Evolutionary conservation across 73 alveolate genomes (phyloP).

Genomic region (Tetrahymena elliotti): DNA sequence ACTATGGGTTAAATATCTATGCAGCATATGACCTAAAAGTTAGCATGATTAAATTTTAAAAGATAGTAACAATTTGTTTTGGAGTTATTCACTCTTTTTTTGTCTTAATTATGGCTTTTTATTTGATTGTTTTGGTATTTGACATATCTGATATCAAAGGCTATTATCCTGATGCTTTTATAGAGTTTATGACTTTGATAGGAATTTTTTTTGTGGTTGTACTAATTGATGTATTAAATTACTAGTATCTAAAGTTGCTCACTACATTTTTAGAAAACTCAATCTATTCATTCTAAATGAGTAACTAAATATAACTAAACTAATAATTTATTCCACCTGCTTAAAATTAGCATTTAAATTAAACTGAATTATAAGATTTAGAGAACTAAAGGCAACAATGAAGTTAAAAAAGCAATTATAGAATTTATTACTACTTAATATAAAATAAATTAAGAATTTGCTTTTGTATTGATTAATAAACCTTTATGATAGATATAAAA

Average conservation of each 20-base stretch:
- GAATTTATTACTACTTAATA: too few relatives aligned
- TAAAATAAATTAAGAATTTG: too few relatives aligned
- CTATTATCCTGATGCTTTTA: neutral
- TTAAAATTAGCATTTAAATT: too few relatives aligned
- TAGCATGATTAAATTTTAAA: neutral
- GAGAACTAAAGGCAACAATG: neutral
- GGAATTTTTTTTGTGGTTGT: too few relatives aligned
- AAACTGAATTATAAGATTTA: neutral
- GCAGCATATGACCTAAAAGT: neutral
- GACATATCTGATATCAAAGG: neutral
- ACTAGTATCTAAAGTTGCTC: neutral
- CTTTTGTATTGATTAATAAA: too few relatives aligned
- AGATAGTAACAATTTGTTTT: neutral
- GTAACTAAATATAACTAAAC: neutral
- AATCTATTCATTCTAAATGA: too few relatives aligned
- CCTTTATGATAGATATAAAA: too few relatives aligned
- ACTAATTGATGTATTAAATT: neutral
- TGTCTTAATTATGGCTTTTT: neutral
- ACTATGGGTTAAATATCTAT: neutral
- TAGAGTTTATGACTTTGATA: too few relatives aligned
- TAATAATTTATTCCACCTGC: neutral
- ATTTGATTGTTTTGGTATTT: too few relatives aligned
- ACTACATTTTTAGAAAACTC: neutral
- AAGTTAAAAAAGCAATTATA: too few relatives aligned
- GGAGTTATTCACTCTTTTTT: neutral